Evolutionary conservation across 2,329 filamentous ascomycete species (phyloP), one percentile per base, ranked within the genome.

Genomic region (Trichoderma semiorbis): DNA sequence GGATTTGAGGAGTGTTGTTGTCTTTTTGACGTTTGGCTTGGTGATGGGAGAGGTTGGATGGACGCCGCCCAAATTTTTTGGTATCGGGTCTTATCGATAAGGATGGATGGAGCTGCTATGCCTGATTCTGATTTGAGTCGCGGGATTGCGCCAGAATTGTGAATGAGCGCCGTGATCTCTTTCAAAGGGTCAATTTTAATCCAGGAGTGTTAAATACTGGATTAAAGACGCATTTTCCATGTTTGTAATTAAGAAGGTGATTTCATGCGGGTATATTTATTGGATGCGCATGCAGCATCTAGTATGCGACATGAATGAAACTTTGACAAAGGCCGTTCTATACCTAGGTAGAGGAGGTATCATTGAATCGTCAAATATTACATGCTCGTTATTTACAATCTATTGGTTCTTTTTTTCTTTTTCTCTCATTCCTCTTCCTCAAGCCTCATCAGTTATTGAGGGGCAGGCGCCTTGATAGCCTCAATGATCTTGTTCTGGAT

Each of bases 401-500:
- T 58, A 55, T 66, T 47, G 8, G 30, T 30, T 28, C 11, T 39
- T 24, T 11, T 26, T 1, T 18, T 30, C 39, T 36, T 53, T 4
- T 7, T 12, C 28, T 43, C 11, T 24, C 50, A 24, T 2, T 21
- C 26, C 10, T 24, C 53, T n/a, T 12, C 26, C n/a, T 16, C 50
- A 28, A 11, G 21, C 32, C 16, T 28, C 64, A 39, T 14, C 18
- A 1, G 6, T 3, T 28, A 21, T 12, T 61, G 62, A 10, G 58
- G 50, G 5, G 68, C 68, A 0, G 58, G 43, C 81, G 87, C 88
- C 79, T 87, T 86, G 73, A 97, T 85, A 84, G 94, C 93, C 76
- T 92, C 89, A 78, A 94, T 81, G 76, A 98, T 95, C 5, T 87
- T 83, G 74, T 87, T 86, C 88, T 95, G 92, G 77, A 99, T 84